Conservation (phyloP, 176 grass and related monocot genomes). For the Triticum turgidum region DNA sequence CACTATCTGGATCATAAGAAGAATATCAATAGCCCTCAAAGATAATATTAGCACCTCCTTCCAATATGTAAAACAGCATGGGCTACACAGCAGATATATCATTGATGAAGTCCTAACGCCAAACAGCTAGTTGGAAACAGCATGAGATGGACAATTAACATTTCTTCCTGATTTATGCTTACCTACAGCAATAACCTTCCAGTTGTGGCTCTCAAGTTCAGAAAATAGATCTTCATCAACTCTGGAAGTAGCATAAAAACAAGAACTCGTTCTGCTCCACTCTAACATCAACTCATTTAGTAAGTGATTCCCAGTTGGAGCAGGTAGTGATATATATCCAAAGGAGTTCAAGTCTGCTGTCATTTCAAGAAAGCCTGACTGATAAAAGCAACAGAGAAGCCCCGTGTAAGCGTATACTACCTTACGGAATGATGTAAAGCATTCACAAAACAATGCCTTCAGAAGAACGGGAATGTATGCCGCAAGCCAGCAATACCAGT, state of each 20-base stretch:
- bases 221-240: conserved; percentile 44
- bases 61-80: not conserved
- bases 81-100: not conserved
- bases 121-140: not conserved
- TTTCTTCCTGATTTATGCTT: conserved; percentile 6
- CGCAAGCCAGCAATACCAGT: not conserved
- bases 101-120: not conserved
- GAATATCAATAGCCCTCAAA: conserved; percentile 5
- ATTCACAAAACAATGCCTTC: not conserved
- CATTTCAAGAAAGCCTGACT: conserved; percentile 57
- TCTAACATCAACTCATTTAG: conserved; percentile 41
- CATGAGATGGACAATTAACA: not conserved
- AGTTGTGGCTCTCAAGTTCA: conserved; percentile 53
- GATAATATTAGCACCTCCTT: not conserved
- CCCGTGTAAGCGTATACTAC: conserved; percentile 2
- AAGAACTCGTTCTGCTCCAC: conserved; percentile 47
- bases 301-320: conserved; percentile 14
- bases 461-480: not conserved
- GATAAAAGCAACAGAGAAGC: conserved; percentile 23
- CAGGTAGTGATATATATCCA: conserved; percentile 14
- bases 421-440: not conserved
- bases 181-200: conserved; percentile 68
- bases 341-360: conserved; percentile 46
- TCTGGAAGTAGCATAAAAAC: conserved; percentile 63
- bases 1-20: conserved; percentile 44